Conservation (phyloP, 1,284 basidiomycete species). For the Trametes pubescens region DNA sequence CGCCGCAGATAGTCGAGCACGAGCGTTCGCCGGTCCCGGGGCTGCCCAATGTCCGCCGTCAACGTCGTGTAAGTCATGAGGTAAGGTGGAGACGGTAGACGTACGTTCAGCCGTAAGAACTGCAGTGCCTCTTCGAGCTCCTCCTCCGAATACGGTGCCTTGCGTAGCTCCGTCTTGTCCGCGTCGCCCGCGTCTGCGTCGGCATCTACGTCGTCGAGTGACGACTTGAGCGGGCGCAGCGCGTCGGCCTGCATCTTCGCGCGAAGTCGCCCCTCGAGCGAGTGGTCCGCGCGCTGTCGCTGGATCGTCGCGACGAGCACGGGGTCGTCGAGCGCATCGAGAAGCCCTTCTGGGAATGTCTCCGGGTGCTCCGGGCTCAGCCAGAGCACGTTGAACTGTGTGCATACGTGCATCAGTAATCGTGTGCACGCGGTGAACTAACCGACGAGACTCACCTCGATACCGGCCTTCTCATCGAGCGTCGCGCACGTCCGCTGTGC, state of each 20-base stretch:
- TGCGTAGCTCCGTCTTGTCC: slow-evolving; percentile 35
- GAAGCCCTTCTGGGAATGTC: slow-evolving; percentile 69
- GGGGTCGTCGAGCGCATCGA: slow-evolving; percentile 60
- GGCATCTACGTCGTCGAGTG: slow-evolving; percentile 44
- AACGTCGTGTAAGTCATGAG: slow-evolving; percentile 2
- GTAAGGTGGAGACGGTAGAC: slow-evolving; percentile 31
- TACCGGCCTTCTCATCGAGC: slow-evolving; percentile 75
- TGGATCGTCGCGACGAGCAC: slow-evolving; percentile 38
- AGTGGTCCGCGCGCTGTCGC: slow-evolving; percentile 34
- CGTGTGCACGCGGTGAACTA: neutral
- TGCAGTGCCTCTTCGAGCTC: slow-evolving; percentile 69
- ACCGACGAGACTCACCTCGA: slow-evolving; percentile 53
- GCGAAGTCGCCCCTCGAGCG: slow-evolving; percentile 60
- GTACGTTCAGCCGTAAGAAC: slow-evolving; percentile 73
- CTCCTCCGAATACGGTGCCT: slow-evolving; percentile 56
- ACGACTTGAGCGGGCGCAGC: slow-evolving; percentile 56
- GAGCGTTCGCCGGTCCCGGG: slow-evolving; percentile 70
- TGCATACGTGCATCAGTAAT: neutral
- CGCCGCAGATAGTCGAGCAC: slow-evolving; percentile 79
- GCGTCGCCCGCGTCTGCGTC: slow-evolving; percentile 40
- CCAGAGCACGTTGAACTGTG: slow-evolving; percentile 79
- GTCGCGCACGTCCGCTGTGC: slow-evolving; percentile 76
- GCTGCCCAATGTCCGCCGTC: slow-evolving; percentile 49
- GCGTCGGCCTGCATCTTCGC: slow-evolving; percentile 76
- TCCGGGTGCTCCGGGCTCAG: slow-evolving; percentile 70